Evolutionary conservation across 2,329 filamentous ascomycete species (phyloP).

Genomic region (Pyrenochaeta sp.): DNA sequence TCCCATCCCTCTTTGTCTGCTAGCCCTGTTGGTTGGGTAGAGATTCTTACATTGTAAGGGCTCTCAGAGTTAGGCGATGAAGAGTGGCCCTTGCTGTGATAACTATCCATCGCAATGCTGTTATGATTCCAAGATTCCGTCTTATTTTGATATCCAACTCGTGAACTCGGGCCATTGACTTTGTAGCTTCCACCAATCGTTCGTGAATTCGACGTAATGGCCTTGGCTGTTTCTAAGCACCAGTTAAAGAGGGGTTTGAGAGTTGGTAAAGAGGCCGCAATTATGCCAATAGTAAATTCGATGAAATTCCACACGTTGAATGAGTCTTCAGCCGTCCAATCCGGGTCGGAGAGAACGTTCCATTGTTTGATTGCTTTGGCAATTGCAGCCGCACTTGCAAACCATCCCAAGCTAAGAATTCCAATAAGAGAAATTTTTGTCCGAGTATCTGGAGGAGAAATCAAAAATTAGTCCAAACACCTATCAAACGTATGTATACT

Average conservation of each 20-base stretch:
- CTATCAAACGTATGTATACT: too few species aligned
- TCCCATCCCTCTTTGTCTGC: conserved; percentile 31
- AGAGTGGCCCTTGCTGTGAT: conserved; percentile 8
- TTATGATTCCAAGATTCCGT: conserved; percentile 18
- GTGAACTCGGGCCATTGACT: conserved; percentile 17
- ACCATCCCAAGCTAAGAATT: conserved; percentile 51
- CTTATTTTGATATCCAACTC: conserved; percentile 29
- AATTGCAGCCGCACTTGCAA: conserved; percentile 55
- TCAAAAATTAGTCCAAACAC: too few species aligned
- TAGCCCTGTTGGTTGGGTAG: conserved; percentile 16
- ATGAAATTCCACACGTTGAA: conserved; percentile 59
- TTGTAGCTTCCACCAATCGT: conserved; percentile 19
- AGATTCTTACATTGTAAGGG: conserved; percentile 28
- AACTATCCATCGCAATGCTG: conserved; percentile 16
- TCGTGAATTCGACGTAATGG: conserved; percentile 23
- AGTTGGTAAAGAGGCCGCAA: conserved; percentile 54
- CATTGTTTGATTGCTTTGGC: conserved; percentile 53
- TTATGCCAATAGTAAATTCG: conserved; percentile 56
- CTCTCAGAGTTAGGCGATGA: not conserved
- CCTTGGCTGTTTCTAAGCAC: conserved; percentile 36
- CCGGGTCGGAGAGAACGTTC: conserved; percentile 43
- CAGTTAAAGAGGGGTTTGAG: conserved; percentile 43
- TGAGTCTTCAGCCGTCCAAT: conserved; percentile 48
- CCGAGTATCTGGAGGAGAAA: conserved; percentile 31
- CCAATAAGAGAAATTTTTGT: conserved; percentile 51